These are phyloP conservation scores for Aspergillus cristatus DNA, from an alignment of 495 filamentous ascomycete genomes.

Conservation along the genomic window DNA sequence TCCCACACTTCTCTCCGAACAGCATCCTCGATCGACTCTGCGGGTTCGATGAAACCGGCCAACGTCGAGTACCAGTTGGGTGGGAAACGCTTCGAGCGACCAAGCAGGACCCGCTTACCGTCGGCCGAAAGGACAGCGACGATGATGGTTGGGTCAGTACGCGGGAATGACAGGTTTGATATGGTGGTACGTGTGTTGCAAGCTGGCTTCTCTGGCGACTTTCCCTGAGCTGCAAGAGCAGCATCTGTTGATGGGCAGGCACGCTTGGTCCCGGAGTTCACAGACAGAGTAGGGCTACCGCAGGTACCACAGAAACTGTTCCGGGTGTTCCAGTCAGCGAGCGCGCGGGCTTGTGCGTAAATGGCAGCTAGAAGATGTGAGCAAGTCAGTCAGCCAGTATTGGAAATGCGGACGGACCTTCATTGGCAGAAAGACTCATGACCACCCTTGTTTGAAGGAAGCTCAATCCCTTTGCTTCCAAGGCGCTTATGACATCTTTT, in stretches of 20 bases:
- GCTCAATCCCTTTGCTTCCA: slow-evolving; percentile 48
- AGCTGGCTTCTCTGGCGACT: slow-evolving; percentile 43
- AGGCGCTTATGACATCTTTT: slow-evolving; percentile 40
- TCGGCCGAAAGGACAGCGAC: slow-evolving; percentile 79
- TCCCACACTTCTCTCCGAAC: slow-evolving; percentile 95
- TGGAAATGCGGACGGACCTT: slow-evolving; percentile 40
- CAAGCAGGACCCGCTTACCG: slow-evolving; percentile 67
- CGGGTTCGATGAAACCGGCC: slow-evolving; percentile 92
- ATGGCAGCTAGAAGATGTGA: slow-evolving; percentile 61
- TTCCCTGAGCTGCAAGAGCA: slow-evolving; percentile 22
- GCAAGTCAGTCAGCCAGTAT: too few relatives aligned
- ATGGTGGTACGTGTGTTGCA: slow-evolving; percentile 60
- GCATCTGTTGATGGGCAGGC: slow-evolving; percentile 77
- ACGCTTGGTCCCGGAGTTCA: slow-evolving; percentile 86
- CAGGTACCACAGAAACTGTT: slow-evolving; percentile 89
- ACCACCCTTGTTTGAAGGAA: slow-evolving; percentile 54
- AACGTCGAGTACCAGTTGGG: slow-evolving; percentile 79
- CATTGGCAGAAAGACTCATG: slow-evolving; percentile 44
- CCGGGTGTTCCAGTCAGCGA: slow-evolving; percentile 89
- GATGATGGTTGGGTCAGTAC: slow-evolving; percentile 93
- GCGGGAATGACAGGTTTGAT: slow-evolving; percentile 82
- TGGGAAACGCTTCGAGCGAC: slow-evolving; percentile 77
- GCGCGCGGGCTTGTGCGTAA: slow-evolving; percentile 81
- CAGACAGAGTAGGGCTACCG: slow-evolving; percentile 72
- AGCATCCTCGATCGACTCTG: slow-evolving; percentile 89